Evolutionary conservation across 2,329 filamentous ascomycete species (phyloP), one percentile per base, ranked within the genome.

Genomic region (Fusarium siculi): DNA sequence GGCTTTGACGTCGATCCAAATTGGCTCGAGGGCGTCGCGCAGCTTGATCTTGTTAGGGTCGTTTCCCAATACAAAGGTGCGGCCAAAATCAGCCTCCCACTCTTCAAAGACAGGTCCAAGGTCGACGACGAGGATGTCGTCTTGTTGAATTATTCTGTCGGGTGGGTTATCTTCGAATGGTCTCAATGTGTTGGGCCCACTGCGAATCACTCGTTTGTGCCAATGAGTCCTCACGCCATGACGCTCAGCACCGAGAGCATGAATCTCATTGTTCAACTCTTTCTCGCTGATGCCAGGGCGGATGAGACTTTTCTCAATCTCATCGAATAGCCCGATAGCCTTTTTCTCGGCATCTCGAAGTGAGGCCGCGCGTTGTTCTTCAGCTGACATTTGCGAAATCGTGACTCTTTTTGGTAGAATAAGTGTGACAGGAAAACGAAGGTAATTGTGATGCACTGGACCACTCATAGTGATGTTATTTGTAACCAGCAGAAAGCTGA

Each of bases 101-200:
- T 50, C 30, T 23, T 50, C 47, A 23, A 50, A 50, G 16, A 50
- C 47, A 34, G 47, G 47, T 4, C 47, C 47, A 14, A 50, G 47
- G 47, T 50, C 47, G 16, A 50, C 47, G 16, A 50, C 0, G 15
- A 50, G 47, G 21, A 50, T 50, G 1, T 50, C 47, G 9, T 50
- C 21, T 34, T 50, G 3, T 5, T 50, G 16, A 7, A 50, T 23
- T 7, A 50, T 23, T 3, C 47, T 23, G 11, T 50, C 47, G 0
- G 47, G 47, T 9, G 47, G 47, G 11, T 50, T 50, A 1, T 34
- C 47, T 7, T 50, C 30, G 21, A 50, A 34, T 14, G 47, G 47
- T 2, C 47, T 34, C 16, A 50, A 11, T 14, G 47, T 50, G n/a
- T 50, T 50, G 5, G 47, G 47, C 4, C 47, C 47, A 5, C 47